Conservation (phyloP, 2,329 filamentous ascomycete species). For the Sarocladium brachiariae region DNA sequence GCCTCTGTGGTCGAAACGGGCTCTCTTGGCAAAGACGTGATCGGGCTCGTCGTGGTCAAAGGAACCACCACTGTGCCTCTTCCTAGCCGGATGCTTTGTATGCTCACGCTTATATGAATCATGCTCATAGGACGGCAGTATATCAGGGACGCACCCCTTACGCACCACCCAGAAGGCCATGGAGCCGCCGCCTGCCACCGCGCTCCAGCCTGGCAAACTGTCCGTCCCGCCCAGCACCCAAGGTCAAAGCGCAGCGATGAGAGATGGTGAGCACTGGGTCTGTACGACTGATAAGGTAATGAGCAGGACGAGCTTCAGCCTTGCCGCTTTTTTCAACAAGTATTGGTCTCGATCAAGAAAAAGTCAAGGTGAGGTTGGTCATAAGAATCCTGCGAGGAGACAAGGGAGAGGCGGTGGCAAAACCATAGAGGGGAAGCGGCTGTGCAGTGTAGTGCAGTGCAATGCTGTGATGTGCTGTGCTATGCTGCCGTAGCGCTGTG, state of each 20-base stretch:
- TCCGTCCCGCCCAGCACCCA: neutral
- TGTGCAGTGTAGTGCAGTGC: neutral
- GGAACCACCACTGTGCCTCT: neutral
- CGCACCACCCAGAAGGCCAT: conserved; percentile 30
- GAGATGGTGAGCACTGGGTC: too few species aligned
- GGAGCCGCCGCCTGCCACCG: neutral
- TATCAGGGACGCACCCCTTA: conserved; percentile 9
- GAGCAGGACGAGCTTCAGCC: too few species aligned
- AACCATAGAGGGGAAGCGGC: neutral
- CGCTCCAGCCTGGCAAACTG: neutral
- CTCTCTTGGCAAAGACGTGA: conserved; percentile 3
- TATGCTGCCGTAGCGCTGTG: too few species aligned
- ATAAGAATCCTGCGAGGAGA: neutral
- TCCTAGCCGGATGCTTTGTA: neutral
- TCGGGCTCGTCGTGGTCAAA: conserved; percentile 5
- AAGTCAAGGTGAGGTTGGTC: neutral
- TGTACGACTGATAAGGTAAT: too few species aligned
- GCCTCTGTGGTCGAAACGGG: neutral
- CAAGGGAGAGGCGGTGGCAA: conserved; percentile 9
- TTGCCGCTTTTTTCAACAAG: too few species aligned
- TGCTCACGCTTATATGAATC: neutral
- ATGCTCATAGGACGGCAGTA: neutral
- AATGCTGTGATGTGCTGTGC: too few species aligned
- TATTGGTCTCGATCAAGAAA: neutral
- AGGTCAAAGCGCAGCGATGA: too few species aligned